A percentile compares a stretch with the other conserved stretches of the same genome.
Conservation (phyloP, 2,329 filamentous ascomycete genomes). For the Geoglossum cookeanum region DNA sequence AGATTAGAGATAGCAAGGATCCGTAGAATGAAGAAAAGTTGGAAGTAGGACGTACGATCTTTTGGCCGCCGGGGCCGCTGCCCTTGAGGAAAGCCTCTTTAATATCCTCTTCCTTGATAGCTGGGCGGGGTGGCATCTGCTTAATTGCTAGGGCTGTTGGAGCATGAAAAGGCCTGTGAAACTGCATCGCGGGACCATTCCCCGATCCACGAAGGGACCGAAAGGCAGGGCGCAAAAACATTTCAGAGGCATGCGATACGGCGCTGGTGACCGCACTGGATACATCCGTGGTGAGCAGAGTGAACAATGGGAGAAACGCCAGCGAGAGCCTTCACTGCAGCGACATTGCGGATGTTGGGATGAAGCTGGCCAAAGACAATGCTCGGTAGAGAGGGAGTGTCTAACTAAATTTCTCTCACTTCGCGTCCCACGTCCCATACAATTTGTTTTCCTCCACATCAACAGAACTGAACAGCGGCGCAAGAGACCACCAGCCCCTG, state of each 20-base stretch:
- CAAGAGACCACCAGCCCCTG: background rate
- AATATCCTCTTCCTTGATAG: conserved; percentile 59
- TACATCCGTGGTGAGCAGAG: background rate
- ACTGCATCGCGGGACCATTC: background rate
- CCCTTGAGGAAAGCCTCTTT: conserved; percentile 78
- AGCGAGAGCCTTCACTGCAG: background rate
- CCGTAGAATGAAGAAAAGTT: conserved; percentile 2
- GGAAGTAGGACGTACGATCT: conserved; percentile 43
- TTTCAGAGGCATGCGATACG: background rate
- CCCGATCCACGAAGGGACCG: background rate
- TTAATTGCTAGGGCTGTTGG: background rate
- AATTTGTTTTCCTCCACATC: background rate
- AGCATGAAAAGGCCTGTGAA: background rate
- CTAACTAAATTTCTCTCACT: background rate
- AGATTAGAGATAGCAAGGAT: background rate
- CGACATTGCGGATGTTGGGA: background rate
- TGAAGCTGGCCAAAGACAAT: background rate
- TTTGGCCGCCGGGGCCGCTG: conserved; percentile 82
- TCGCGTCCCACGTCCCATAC: background rate
- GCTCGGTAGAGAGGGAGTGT: background rate
- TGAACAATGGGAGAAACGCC: background rate
- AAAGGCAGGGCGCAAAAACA: background rate
- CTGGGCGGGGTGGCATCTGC: conserved; percentile 45
- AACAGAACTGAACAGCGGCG: too few relatives aligned
- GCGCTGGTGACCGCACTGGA: background rate